phyloP scores from a whole-genome alignment of 768 basidiomycete genomes.

The Termitomyces sp. region DNA sequence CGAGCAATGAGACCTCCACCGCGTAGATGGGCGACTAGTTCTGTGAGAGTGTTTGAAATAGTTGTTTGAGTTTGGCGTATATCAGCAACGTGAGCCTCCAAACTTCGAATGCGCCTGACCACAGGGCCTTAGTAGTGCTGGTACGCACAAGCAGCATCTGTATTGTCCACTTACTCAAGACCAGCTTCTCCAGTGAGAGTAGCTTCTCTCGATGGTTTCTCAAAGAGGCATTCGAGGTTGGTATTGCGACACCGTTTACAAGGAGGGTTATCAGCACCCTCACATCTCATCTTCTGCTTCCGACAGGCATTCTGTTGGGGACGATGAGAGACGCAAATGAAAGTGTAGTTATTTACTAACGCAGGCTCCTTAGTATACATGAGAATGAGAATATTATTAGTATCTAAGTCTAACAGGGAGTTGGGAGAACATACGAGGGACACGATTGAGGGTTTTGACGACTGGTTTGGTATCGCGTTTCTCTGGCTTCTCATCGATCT shows the following conservation, averaged over 20 bases:
- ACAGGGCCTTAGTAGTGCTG: conserved; percentile 13
- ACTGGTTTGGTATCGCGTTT: conserved; percentile 71
- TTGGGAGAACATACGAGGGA: conserved; percentile 63
- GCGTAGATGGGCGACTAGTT: conserved; percentile 78
- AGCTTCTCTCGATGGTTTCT: conserved; percentile 86
- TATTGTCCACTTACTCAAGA: conserved; percentile 58
- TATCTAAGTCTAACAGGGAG: conserved; percentile 9
- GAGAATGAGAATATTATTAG: conserved; percentile 11
- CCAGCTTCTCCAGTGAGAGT: conserved; percentile 87
- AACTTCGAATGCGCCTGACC: conserved; percentile 79
- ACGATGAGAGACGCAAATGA: conserved; percentile 8
- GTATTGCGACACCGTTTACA: conserved; percentile 89
- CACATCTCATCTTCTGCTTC: conserved; percentile 97
- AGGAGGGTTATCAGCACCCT: conserved; percentile 95
- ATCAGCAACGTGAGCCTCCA: conserved; percentile 83
- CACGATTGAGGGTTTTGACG: conserved; percentile 77
- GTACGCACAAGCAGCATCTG: neutral
- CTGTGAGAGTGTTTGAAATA: conserved; percentile 76
- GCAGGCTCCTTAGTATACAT: conserved; percentile 59
- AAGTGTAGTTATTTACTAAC: conserved; percentile 33
- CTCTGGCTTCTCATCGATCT: conserved; percentile 48
- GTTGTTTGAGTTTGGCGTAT: conserved; percentile 66
- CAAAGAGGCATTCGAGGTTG: conserved; percentile 89
- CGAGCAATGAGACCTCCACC: conserved; percentile 43
- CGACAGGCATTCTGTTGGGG: conserved; percentile 79